Conservation (phyloP, 108 stramenopile genomes). For the Fragilaria crotonensis region DNA sequence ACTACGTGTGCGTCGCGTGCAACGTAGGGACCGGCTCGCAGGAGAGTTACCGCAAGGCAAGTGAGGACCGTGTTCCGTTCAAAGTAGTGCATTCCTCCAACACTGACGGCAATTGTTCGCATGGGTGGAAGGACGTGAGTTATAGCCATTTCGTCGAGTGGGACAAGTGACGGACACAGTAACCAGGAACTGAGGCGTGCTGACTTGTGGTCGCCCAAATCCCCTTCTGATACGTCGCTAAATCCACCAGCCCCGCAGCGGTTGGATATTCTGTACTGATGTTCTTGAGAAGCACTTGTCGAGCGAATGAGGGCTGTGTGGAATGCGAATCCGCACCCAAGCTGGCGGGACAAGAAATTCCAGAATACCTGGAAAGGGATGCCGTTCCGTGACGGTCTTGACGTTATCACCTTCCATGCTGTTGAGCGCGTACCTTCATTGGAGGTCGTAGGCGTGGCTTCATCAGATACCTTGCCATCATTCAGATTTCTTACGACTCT, state of each 20-base stretch:
- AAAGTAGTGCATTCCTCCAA: constrained; percentile 74
- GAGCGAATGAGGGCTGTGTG: not conserved
- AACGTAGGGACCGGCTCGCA: constrained; percentile 47
- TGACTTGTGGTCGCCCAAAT: constrained; percentile 22
- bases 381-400: constrained; percentile 6
- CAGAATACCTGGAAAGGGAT: constrained; percentile 15
- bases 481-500: not conserved
- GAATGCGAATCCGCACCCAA: constrained; percentile 17
- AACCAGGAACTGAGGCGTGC: constrained; percentile 64
- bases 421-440: not conserved
- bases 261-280: constrained; percentile 32
- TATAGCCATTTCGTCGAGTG: constrained; percentile 48
- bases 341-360: constrained; percentile 27
- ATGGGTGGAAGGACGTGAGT: constrained; percentile 41
- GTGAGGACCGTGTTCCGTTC: constrained; percentile 36
- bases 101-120: constrained; percentile 50
- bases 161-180: constrained; percentile 50
- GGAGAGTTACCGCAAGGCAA: constrained; percentile 39
- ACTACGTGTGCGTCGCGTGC: constrained; percentile 42
- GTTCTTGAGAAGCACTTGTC: not conserved
- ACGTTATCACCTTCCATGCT: not conserved
- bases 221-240: constrained; percentile 49
- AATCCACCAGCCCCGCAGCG: constrained; percentile 48
- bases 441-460: not conserved
- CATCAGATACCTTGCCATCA: constrained; percentile 2